Conservation (phyloP, 1,139 yeast species). For the Lizanozyma gosingica region DNA sequence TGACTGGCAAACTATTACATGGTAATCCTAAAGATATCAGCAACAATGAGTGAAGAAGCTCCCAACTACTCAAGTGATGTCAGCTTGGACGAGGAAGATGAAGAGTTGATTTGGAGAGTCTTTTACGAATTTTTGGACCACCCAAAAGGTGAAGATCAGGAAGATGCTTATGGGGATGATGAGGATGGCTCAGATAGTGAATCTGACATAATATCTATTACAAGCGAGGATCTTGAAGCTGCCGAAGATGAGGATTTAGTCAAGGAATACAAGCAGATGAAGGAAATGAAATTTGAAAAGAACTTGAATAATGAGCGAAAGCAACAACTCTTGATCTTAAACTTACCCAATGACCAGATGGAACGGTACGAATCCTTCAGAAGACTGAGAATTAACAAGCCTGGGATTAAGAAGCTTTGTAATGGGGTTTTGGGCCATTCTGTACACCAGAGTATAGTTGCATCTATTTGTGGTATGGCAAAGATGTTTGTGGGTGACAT, state of each 20-base stretch:
- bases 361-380: constrained; percentile 82
- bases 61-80: constrained; percentile 25
- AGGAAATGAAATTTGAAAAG: constrained; percentile 14
- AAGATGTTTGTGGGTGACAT: constrained; percentile 85
- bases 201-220: background rate
- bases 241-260: constrained; percentile 19
- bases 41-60: constrained; percentile 5
- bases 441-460: constrained; percentile 75
- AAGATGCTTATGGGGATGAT: constrained; percentile 8
- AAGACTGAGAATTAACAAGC: constrained; percentile 71
- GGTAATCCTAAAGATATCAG: background rate
- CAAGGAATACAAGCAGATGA: constrained; percentile 21
- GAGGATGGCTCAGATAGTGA: background rate
- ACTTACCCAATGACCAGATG: constrained; percentile 77
- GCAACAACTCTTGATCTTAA: constrained; percentile 57
- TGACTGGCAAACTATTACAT: too few relatives aligned
- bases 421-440: constrained; percentile 74
- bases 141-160: constrained; percentile 8
- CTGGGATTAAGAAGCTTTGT: constrained; percentile 75
- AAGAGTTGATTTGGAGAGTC: constrained; percentile 37
- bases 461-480: constrained; percentile 77
- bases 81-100: constrained; percentile 40
- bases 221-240: constrained; percentile 9
- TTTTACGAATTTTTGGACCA: constrained; percentile 17
- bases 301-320: constrained; percentile 39